Evolutionary conservation across 1,284 basidiomycete species (phyloP).

Genomic region (Cystodermella granulosa): DNA sequence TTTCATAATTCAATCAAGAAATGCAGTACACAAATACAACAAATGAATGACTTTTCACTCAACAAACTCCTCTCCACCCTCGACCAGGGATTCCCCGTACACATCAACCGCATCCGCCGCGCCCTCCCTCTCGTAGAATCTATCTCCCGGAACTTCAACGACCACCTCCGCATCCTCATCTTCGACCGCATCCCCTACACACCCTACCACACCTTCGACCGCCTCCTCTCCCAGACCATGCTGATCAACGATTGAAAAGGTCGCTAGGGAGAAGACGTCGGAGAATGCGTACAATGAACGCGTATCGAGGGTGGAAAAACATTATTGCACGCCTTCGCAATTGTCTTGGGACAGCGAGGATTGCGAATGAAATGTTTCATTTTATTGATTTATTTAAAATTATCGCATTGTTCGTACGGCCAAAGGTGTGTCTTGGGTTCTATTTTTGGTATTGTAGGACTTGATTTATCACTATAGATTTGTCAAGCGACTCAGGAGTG

Average conservation of each 20-base stretch:
- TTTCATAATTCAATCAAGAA: not conserved
- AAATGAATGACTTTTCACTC: slow-evolving; percentile 98
- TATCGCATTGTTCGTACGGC: slow-evolving; percentile 94
- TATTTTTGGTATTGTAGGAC: not conserved
- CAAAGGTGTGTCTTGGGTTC: slow-evolving; percentile 67
- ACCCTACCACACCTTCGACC: slow-evolving; percentile 90
- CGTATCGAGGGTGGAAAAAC: slow-evolving; percentile 95
- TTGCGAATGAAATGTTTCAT: slow-evolving; percentile 98
- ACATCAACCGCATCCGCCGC: slow-evolving; percentile 92
- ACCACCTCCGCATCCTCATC: slow-evolving; percentile 86
- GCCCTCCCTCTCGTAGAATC: slow-evolving; percentile 96
- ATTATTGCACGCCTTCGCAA: slow-evolving; percentile 93
- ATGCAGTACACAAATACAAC: slow-evolving; percentile 91
- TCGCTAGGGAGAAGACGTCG: slow-evolving; percentile 95
- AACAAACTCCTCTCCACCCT: slow-evolving; percentile 95
- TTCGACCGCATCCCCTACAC: slow-evolving; percentile 89
- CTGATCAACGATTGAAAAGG: slow-evolving; percentile 81
- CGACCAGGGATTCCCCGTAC: slow-evolving; percentile 83
- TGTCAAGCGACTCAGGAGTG: no score
- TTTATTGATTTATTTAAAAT: slow-evolving; percentile 98
- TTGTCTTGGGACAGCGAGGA: slow-evolving; percentile 89
- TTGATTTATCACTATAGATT: not conserved
- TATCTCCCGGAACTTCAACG: slow-evolving; percentile 95
- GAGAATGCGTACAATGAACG: slow-evolving; percentile 98
- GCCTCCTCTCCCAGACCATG: slow-evolving; percentile 71